phyloP scores from a whole-genome alignment of 768 basidiomycete species.

The Calocera cornea region DNA sequence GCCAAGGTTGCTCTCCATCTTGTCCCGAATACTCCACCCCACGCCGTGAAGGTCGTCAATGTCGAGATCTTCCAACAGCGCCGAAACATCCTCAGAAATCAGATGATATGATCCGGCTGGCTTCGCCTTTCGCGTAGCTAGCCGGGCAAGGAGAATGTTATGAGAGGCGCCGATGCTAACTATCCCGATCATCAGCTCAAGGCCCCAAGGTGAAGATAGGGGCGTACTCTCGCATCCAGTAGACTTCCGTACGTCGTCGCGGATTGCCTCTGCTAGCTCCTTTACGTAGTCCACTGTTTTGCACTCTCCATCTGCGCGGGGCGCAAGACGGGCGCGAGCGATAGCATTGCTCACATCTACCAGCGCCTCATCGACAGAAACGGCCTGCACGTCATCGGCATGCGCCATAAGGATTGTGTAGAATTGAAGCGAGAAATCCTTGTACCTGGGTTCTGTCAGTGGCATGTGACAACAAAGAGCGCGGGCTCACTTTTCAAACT shows the following conservation, averaged over 20 bases:
- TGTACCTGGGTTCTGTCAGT: slow-evolving; percentile 45
- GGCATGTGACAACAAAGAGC: neutral
- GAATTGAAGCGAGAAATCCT: slow-evolving; percentile 68
- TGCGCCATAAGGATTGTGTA: slow-evolving; percentile 84
- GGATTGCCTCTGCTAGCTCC: slow-evolving; percentile 67
- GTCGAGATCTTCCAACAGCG: slow-evolving; percentile 50
- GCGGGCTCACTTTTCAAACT: slow-evolving; percentile 60
- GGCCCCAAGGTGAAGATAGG: neutral
- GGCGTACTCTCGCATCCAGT: slow-evolving; percentile 72
- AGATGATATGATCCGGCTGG: slow-evolving; percentile 81
- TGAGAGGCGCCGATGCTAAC: slow-evolving; percentile 86
- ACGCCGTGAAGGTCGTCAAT: slow-evolving; percentile 81
- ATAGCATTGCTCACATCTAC: slow-evolving; percentile 69
- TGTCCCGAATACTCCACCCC: slow-evolving; percentile 58
- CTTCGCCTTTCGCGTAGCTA: slow-evolving; percentile 84
- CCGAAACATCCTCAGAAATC: slow-evolving; percentile 34
- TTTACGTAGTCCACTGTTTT: slow-evolving; percentile 44
- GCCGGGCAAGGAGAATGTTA: slow-evolving; percentile 82
- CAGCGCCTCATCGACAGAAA: slow-evolving; percentile 91
- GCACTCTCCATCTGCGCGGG: slow-evolving; percentile 14
- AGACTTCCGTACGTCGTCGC: slow-evolving; percentile 56
- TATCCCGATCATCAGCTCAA: slow-evolving; percentile 21
- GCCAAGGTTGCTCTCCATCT: slow-evolving; percentile 68
- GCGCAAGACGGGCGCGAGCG: slow-evolving; percentile 23
- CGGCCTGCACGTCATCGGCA: slow-evolving; percentile 85